Conservation (phyloP, 2,329 filamentous ascomycete species). For the Pestalotiopsis sp. region DNA sequence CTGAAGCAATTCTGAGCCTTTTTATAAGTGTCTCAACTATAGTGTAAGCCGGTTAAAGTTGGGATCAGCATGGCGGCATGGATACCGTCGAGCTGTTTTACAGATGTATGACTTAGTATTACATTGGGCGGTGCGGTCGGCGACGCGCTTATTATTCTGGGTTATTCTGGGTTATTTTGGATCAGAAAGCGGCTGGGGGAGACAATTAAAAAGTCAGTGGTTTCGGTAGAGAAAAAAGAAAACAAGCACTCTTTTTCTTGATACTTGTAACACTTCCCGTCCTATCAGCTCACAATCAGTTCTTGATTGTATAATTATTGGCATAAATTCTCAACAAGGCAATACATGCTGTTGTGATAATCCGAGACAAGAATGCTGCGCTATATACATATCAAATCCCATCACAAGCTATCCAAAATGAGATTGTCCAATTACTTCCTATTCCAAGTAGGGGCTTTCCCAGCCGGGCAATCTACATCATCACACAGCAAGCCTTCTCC, state of each 20-base stretch:
- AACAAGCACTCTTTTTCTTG: neutral
- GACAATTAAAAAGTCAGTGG: neutral
- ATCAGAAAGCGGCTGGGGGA: neutral
- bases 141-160: neutral
- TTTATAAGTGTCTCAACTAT: no score
- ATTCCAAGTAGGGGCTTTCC: neutral
- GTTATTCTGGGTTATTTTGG: neutral
- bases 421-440: neutral
- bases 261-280: no score
- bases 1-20: no score
- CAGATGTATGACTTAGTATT: no score
- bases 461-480: conserved; percentile 65
- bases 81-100: no score
- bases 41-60: no score
- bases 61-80: no score
- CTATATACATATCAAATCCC: no score
- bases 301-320: neutral
- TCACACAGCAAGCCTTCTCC: conserved; percentile 66
- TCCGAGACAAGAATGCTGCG: neutral
- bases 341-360: neutral
- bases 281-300: no score
- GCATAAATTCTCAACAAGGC: neutral
- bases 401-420: neutral
- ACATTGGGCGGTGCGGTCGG: no score
- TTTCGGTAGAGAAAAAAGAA: neutral